These are phyloP conservation scores for Symbiodinium natans DNA, from an alignment of 73 alveolate genomes.

Conservation along the genomic window DNA sequence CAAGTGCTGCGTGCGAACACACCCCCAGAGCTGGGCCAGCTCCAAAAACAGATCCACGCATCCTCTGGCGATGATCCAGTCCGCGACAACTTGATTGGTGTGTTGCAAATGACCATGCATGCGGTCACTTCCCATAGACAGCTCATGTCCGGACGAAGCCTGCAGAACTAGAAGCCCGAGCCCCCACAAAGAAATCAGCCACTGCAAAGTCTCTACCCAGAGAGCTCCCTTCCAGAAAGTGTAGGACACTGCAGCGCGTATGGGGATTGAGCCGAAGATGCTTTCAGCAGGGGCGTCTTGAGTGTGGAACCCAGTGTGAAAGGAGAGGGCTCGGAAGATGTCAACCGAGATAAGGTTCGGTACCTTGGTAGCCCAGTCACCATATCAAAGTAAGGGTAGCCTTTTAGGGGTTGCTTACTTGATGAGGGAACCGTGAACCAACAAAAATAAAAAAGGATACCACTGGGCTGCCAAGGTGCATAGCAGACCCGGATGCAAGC, in stretches of 20 bases:
- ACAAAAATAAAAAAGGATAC: too few relatives aligned
- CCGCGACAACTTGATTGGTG: constrained; percentile 8
- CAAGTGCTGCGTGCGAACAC: too few relatives aligned
- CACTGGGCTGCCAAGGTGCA: too few relatives aligned
- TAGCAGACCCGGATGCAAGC: neutral
- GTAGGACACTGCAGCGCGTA: constrained; percentile 24
- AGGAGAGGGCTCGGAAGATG: neutral
- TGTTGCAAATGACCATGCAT: neutral
- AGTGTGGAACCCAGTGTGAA: too few relatives aligned
- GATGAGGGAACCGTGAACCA: too few relatives aligned
- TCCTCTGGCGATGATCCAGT: constrained; percentile 57
- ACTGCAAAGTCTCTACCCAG: constrained; percentile 17
- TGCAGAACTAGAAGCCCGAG: neutral
- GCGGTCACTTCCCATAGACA: neutral
- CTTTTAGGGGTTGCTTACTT: too few relatives aligned
- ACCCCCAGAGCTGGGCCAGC: neutral
- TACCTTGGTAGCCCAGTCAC: too few relatives aligned
- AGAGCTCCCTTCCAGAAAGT: constrained; percentile 26
- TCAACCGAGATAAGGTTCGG: constrained; percentile 15
- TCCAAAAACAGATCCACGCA: constrained; percentile 24
- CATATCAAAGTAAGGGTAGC: too few relatives aligned
- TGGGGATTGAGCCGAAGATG: neutral
- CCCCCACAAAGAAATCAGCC: neutral
- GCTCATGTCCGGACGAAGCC: neutral
- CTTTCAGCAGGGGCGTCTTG: neutral